Evolutionary conservation across 176 grass and related monocot genomes (phyloP), one percentile per base, ranked within the genome.

Genomic region (Oryza punctata): DNA sequence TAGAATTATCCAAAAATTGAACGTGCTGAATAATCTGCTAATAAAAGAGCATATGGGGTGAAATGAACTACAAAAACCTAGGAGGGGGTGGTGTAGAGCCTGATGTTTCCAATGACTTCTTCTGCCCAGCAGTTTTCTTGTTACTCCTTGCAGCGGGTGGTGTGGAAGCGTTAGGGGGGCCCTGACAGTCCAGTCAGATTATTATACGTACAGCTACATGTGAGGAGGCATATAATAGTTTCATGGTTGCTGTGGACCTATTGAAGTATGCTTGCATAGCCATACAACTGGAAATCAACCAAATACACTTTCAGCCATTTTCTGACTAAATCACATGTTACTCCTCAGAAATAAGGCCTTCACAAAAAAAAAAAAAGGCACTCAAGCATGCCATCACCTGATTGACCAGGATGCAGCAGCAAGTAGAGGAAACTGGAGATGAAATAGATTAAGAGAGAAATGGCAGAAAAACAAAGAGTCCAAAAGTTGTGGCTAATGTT

Each of bases 121-220:
- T 99, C 78, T 96, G 96, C 3, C 91, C 96, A 85, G 82, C 85
- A 7, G 91, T 80, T 92, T 99, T 99, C 89, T 94, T 96, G 18
- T 13, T 91, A 85, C 80, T 80, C 81, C 87, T 99, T 15, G 81
- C 30, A 46, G 82, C 46, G 63, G 65, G 68, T 3, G 70, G 79
- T 73, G 79, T 78, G 70, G 90, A 84, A 82, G 60, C 75, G 74
- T 83, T 81, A 72, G 88, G 64, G 64, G 70, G 65, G 28, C 57
- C 82, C 87, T 94, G 77, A 89, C 28, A 90, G 65, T 82, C n/a
- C 40, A 87, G 70, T 67, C 68, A 78, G 21, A 86, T 13, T 16
- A 73, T 75, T 30, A 60, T 66, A 69, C 68, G 46, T 37, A 72
- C 23, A 57, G 24, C 21, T 67, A 72, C 54, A 78, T 38, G 7